These are phyloP conservation scores for Sutorius australiensis DNA, from an alignment of 768 basidiomycete species.

Conservation along the genomic window DNA sequence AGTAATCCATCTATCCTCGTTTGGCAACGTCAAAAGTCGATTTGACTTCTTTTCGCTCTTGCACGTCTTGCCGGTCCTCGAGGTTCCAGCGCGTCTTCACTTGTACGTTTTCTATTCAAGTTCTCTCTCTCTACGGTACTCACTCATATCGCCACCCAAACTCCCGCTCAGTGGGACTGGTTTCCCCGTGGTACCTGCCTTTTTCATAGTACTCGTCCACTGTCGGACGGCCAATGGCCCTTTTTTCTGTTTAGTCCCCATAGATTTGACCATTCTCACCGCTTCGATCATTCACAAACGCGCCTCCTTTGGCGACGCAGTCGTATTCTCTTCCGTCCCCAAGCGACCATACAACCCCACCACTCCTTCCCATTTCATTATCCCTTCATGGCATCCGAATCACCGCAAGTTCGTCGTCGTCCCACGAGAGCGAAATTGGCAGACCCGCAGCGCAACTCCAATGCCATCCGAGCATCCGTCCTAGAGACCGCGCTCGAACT, in stretches of 20 bases:
- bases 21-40: not conserved
- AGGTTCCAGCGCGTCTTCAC: constrained; percentile 3
- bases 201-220: constrained; percentile 1
- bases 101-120: constrained; percentile 7
- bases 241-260: constrained; percentile 4
- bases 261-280: constrained; percentile 11
- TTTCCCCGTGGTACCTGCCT: constrained; percentile 10
- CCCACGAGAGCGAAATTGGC: constrained; percentile 22
- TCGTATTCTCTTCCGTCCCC: constrained; percentile 1
- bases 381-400: constrained; percentile 20
- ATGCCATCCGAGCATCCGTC: constrained; percentile 64
- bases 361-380: constrained; percentile 18
- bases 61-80: constrained; percentile 8
- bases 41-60: not conserved
- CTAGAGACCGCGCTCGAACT: constrained; percentile 70
- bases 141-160: not conserved
- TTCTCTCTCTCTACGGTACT: not conserved
- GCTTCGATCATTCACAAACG: constrained; percentile 15
- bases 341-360: not conserved
- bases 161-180: constrained; percentile 14
- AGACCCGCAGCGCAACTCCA: constrained; percentile 44
- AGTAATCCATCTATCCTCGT: constrained; percentile 1
- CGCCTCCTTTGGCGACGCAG: not conserved
- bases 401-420: constrained; percentile 24
- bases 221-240: constrained; percentile 22